Base-by-base conservation (phyloP, 78 protist species). In the Polysphondylium violaceum region DNA sequence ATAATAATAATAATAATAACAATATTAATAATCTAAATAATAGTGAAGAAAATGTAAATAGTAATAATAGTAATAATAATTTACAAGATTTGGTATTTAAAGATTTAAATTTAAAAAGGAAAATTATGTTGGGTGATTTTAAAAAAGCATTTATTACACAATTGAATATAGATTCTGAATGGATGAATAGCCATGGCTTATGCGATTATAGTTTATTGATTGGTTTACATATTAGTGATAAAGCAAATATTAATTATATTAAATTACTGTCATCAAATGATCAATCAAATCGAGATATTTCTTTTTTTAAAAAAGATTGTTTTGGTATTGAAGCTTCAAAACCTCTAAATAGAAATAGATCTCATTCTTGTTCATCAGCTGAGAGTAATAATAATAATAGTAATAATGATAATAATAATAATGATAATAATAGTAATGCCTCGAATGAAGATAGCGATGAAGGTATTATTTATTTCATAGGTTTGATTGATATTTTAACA, bases 171-270 rank as follows among this genome's bases (percentile, higher is more conserved):
- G 94, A 91, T 27, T 47, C 87, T 3, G 76, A 91, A 38, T 91
- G 88, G 88, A 50, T 91, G 65, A 43, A n/a, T 25, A 61, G 74
- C 19, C 85, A 75, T 51, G 76, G 60, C 17, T 73, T 91, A 12
- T 91, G 94, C 59, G 94, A 91, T 51, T 91, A 91, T 33, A 55
- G 75, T 38, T 21, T 91, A 25, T 59, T 91, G 44, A 61, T 91
- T 58, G 94, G 94, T 16, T 33, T 91, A 3, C 94, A 91, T 40
- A 33, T 76, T 33, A 40, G 76, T 38, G 59, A 78, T 31, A 86
- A 88, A 59, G 23, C 73, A 29, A 41, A 25, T 43, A 29, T 29
- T n/a, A 36, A 58, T 3, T 3, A 5, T 14, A 14, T 36, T 14
- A 55, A 33, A 38, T 1, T 21, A 75, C 1, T 2, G 8, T 27